These are phyloP conservation scores for Mycena crocata DNA, from an alignment of 768 basidiomycete species.

Conservation along the genomic window DNA sequence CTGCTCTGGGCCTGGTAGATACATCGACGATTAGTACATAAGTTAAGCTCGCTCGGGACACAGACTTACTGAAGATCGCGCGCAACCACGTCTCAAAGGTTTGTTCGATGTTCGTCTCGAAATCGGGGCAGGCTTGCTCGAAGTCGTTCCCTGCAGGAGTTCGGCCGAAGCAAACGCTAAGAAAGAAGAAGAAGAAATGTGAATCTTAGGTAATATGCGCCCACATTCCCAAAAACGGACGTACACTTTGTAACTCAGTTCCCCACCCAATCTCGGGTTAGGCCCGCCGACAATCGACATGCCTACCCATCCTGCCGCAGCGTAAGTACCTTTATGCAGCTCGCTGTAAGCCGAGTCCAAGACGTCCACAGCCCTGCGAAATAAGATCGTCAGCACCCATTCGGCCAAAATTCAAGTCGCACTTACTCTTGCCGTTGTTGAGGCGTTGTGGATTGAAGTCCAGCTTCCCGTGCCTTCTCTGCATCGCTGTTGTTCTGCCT, in stretches of 20 bases:
- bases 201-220: background rate
- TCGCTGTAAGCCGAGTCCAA: background rate
- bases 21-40: no score
- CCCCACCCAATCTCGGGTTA: background rate
- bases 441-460: background rate
- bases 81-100: no score
- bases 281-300: background rate
- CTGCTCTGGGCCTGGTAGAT: no score
- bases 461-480: background rate
- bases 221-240: no score
- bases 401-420: background rate
- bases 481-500: background rate
- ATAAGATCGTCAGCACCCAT: background rate
- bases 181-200: background rate
- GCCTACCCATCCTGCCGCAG: background rate
- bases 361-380: background rate
- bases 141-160: conserved; percentile 8
- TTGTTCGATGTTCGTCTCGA: background rate
- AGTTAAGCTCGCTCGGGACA: no score
- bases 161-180: background rate
- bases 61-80: no score
- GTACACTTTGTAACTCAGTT: background rate
- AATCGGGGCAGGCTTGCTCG: background rate
- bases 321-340: background rate
- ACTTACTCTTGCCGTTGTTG: background rate